These are phyloP conservation scores for Lathyrus oleraceus DNA, from an alignment of 306 rosid genomes.

Conservation along the genomic window DNA sequence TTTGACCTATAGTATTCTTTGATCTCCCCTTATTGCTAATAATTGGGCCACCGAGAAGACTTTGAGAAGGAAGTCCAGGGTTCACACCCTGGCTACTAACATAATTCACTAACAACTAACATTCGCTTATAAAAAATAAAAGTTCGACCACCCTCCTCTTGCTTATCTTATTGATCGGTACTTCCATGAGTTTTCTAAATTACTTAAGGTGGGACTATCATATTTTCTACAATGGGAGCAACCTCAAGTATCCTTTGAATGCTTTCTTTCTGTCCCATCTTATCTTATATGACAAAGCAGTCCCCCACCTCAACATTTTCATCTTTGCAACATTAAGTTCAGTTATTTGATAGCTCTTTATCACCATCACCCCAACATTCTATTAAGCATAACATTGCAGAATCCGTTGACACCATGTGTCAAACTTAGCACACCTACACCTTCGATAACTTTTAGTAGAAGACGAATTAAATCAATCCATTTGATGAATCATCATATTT, in stretches of 20 bases:
- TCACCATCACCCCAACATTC: not conserved
- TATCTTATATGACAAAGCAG: not conserved
- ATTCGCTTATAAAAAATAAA: too few species aligned
- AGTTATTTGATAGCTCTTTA: not conserved
- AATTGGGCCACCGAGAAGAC: not conserved
- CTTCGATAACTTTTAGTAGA: too few species aligned
- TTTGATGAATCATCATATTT: too few species aligned
- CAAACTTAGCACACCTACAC: too few species aligned
- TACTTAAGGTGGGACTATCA: not conserved
- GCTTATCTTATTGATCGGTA: not conserved
- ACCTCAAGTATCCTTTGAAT: not conserved
- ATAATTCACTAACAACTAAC: too few species aligned
- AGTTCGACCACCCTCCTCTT: not conserved
- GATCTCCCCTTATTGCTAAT: not conserved
- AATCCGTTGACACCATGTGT: too few species aligned
- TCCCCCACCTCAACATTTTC: not conserved
- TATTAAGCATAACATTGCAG: not conserved
- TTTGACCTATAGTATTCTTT: not conserved
- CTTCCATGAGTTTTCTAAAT: not conserved
- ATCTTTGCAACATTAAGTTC: not conserved
- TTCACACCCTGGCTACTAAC: too few species aligned
- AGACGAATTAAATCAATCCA: too few species aligned
- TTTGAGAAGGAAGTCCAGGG: too few species aligned
- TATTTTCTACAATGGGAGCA: not conserved
- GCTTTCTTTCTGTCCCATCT: not conserved